phyloP scores from a whole-genome alignment of 495 filamentous ascomycete genomes.

The Podospora pseudoanserina region DNA sequence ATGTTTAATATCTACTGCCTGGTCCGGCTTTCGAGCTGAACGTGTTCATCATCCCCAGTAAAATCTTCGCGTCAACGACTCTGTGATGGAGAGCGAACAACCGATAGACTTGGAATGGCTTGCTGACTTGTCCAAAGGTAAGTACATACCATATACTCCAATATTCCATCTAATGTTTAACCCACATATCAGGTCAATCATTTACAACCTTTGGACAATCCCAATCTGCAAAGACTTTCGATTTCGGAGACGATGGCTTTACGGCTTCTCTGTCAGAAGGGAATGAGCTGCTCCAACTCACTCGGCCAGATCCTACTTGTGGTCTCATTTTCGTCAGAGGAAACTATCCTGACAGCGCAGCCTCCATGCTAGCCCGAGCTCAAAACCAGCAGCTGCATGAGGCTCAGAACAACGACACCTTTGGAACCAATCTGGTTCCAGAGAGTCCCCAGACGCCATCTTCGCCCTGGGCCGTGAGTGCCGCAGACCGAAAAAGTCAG shows the following conservation, averaged over 20 bases:
- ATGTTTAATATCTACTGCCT: not conserved
- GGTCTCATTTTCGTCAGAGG: conserved; percentile 17
- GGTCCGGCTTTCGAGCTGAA: not conserved
- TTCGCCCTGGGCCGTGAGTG: conserved; percentile 4
- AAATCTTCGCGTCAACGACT: not conserved
- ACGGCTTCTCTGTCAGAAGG: conserved; percentile 18
- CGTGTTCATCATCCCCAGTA: not conserved
- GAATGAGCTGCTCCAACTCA: conserved; percentile 19
- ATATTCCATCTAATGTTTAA: not conserved
- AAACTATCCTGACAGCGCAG: conserved; percentile 14
- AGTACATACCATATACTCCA: not conserved
- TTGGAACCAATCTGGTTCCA: conserved; percentile 11
- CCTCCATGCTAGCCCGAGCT: conserved; percentile 18
- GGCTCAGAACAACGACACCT: conserved; percentile 8
- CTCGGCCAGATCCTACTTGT: conserved; percentile 18
- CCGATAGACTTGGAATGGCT: not conserved
- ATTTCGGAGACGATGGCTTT: conserved; percentile 19
- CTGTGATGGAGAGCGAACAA: not conserved
- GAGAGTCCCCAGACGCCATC: not conserved
- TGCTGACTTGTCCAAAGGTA: not conserved
- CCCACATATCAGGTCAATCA: conserved; percentile 13
- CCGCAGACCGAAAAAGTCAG: conserved; percentile 14
- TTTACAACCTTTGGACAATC: conserved; percentile 15
- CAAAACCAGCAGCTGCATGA: conserved; percentile 10
- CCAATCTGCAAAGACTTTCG: conserved; percentile 17